Conservation (phyloP, 495 filamentous ascomycete species). For the Neurospora africana region DNA sequence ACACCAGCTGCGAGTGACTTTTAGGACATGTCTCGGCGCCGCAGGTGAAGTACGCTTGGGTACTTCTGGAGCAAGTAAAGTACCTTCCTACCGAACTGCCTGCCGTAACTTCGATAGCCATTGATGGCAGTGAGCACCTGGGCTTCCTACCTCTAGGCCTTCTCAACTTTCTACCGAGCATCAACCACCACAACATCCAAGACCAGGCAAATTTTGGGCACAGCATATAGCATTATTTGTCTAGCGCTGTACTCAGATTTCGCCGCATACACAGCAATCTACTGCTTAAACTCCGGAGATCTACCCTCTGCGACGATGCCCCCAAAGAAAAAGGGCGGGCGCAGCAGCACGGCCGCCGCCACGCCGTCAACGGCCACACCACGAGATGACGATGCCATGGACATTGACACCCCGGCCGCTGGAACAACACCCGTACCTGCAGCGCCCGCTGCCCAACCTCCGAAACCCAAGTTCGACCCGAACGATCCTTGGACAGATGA, state of each 20-base stretch:
- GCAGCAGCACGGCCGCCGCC: constrained; percentile 26
- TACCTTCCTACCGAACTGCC: not conserved
- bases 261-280: not conserved
- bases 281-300: not conserved
- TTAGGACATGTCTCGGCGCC: not conserved
- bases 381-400: constrained; percentile 43
- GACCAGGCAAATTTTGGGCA: not conserved
- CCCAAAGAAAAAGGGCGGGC: constrained; percentile 53
- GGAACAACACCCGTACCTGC: constrained; percentile 32
- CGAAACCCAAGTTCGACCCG: constrained; percentile 22
- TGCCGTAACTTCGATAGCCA: not conserved
- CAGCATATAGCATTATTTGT: not conserved
- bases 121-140: not conserved
- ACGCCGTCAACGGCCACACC: constrained; percentile 28
- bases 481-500: constrained; percentile 89
- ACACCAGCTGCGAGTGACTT: not conserved
- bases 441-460: constrained; percentile 15
- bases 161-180: not conserved
- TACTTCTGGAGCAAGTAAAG: not conserved
- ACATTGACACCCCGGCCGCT: constrained; percentile 35
- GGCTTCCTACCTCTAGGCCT: not conserved
- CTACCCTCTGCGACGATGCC: constrained; percentile 44
- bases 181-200: not conserved
- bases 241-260: not conserved
- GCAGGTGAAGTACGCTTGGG: not conserved